Conservation (phyloP, 2,329 filamentous ascomycete genomes). For the Rhynchosporium secalis region DNA sequence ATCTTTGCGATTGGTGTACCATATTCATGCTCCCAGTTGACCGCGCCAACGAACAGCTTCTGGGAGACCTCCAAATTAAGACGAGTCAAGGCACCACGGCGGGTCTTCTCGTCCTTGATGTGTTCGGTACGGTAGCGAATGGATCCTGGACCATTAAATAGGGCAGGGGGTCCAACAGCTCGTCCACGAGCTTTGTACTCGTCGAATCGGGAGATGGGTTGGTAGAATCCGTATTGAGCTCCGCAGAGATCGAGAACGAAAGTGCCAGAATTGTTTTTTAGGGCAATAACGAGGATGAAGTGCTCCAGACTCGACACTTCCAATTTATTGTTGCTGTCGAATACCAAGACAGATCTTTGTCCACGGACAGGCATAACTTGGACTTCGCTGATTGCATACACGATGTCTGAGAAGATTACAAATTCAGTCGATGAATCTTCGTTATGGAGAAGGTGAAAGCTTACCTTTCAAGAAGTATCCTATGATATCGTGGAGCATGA, state of each 20-base stretch:
- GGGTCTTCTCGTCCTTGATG: neutral
- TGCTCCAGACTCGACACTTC: neutral
- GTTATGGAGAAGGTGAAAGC: neutral
- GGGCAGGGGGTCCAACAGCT: neutral
- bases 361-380: neutral
- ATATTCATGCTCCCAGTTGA: conserved; percentile 1
- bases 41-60: neutral
- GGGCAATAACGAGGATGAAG: neutral
- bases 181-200: neutral
- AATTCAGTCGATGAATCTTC: neutral
- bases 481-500: neutral
- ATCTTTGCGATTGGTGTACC: neutral
- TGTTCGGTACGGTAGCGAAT: neutral
- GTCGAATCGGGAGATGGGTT: neutral
- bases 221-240: conserved; percentile 6
- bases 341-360: neutral
- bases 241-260: conserved; percentile 8
- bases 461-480: conserved; percentile 5
- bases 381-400: neutral
- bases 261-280: neutral
- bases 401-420: neutral
- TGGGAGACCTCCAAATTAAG: neutral
- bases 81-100: neutral
- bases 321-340: neutral
- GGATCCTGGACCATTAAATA: neutral